These are phyloP conservation scores for Ophiocordyceps camponoti-leonardi DNA, from an alignment of 2,329 filamentous ascomycete genomes.

Conservation along the genomic window DNA sequence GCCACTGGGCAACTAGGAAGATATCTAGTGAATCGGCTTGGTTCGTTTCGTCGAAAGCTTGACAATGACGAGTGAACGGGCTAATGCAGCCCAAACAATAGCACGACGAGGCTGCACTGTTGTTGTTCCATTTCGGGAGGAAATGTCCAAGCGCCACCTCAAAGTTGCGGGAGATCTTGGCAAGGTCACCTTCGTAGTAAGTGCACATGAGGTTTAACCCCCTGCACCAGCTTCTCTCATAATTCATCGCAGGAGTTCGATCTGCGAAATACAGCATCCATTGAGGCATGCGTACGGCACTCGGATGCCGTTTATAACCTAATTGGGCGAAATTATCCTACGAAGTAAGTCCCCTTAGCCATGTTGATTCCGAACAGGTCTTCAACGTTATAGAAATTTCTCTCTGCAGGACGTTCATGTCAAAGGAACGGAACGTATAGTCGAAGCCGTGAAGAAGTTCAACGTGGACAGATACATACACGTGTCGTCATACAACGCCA, in stretches of 20 bases:
- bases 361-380: background rate
- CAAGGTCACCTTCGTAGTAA: constrained; percentile 68
- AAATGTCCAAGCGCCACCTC: constrained; percentile 93
- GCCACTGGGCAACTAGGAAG: constrained; percentile 89
- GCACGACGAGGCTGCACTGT: constrained; percentile 90
- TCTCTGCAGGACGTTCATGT: constrained; percentile 82
- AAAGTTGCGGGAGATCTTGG: constrained; percentile 94
- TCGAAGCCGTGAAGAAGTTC: constrained; percentile 90
- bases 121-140: constrained; percentile 83
- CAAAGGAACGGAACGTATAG: constrained; percentile 82
- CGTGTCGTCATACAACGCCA: constrained; percentile 85
- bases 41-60: constrained; percentile 21
- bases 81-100: constrained; percentile 15
- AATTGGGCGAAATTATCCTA: constrained; percentile 84
- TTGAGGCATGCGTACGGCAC: constrained; percentile 91
- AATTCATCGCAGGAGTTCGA: constrained; percentile 59
- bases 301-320: constrained; percentile 97
- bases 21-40: constrained; percentile 93
- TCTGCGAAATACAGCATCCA: constrained; percentile 80
- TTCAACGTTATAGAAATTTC: constrained; percentile 83
- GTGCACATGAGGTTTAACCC: constrained; percentile 6
- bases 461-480: constrained; percentile 95
- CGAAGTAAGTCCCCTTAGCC: constrained; percentile 47
- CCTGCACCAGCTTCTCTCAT: no score
- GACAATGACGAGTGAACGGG: no score